phyloP scores from a whole-genome alignment of 257 asterid genomes.

The Gentiana macrophylla region DNA sequence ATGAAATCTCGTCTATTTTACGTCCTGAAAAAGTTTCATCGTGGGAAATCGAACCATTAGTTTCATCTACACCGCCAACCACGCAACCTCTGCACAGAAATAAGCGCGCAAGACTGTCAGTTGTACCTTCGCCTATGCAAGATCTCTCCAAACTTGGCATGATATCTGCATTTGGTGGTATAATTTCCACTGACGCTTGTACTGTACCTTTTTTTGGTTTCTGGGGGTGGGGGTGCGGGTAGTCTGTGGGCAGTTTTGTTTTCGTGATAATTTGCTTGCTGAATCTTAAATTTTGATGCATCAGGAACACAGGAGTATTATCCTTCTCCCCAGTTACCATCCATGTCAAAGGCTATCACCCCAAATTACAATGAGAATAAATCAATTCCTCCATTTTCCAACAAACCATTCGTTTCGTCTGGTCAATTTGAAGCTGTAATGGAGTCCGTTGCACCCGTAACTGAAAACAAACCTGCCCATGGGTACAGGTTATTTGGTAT shows the following conservation, averaged over 20 bases:
- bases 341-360: conserved; percentile 33
- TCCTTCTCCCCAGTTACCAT: conserved; percentile 46
- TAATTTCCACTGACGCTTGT: background rate
- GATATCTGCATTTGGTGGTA: conserved; percentile 9
- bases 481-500: conserved; percentile 80
- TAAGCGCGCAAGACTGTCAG: conserved; percentile 66
- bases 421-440: conserved; percentile 29
- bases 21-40: conserved; percentile 92
- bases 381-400: conserved; percentile 27
- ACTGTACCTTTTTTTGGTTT: too few relatives aligned
- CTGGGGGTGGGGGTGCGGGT: too few relatives aligned
- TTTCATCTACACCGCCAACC: conserved; percentile 56
- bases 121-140: conserved; percentile 50
- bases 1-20: conserved; percentile 74
- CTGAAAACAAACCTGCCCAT: conserved; percentile 59
- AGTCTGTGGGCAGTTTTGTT: background rate
- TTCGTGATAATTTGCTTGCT: conserved; percentile 15
- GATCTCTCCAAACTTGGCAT: conserved; percentile 61
- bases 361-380: conserved; percentile 27
- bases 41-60: conserved; percentile 89
- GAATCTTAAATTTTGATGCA: conserved; percentile 47
- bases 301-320: conserved; percentile 38
- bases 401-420: conserved; percentile 29
- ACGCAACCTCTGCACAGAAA: conserved; percentile 76
- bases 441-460: conserved; percentile 43